These are phyloP conservation scores for Coffea canephora DNA, from an alignment of 257 asterid species.

Conservation along the genomic window DNA sequence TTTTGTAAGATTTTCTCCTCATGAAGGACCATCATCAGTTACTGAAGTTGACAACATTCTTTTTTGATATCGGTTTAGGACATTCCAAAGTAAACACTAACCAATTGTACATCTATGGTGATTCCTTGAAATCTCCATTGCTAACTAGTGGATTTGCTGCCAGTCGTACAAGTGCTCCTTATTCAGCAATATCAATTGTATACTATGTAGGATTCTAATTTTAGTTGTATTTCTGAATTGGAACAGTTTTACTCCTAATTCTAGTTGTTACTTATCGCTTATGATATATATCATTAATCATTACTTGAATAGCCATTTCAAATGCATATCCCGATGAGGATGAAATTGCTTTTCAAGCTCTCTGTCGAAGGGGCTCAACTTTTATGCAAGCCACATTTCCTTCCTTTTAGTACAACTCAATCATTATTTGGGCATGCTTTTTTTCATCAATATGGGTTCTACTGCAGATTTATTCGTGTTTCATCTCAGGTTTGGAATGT, in stretches of 20 bases:
- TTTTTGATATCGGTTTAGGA: background rate
- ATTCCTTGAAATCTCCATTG: background rate
- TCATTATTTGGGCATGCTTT: background rate
- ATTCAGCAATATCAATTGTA: conserved; percentile 1
- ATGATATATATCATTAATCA: too few species aligned
- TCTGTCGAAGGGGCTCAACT: background rate
- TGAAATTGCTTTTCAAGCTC: background rate
- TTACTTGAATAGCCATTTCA: background rate
- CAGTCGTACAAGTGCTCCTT: background rate
- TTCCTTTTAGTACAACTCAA: background rate
- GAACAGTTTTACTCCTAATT: background rate
- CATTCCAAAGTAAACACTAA: conserved; percentile 1
- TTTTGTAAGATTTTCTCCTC: background rate
- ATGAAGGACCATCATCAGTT: background rate
- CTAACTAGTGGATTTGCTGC: conserved; percentile 4
- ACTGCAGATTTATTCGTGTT: background rate
- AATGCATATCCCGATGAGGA: background rate
- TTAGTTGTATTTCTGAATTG: conserved; percentile 6
- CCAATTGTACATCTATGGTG: conserved; percentile 17
- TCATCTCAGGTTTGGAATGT: background rate
- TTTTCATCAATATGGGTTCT: background rate
- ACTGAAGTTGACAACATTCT: conserved; percentile 3
- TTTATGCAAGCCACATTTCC: background rate
- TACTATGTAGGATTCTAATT: background rate
- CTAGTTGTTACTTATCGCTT: background rate